Evolutionary conservation across 2,329 filamentous ascomycete species (phyloP), one percentile per base, ranked within the genome.

Genomic region (Fusarium musae): DNA sequence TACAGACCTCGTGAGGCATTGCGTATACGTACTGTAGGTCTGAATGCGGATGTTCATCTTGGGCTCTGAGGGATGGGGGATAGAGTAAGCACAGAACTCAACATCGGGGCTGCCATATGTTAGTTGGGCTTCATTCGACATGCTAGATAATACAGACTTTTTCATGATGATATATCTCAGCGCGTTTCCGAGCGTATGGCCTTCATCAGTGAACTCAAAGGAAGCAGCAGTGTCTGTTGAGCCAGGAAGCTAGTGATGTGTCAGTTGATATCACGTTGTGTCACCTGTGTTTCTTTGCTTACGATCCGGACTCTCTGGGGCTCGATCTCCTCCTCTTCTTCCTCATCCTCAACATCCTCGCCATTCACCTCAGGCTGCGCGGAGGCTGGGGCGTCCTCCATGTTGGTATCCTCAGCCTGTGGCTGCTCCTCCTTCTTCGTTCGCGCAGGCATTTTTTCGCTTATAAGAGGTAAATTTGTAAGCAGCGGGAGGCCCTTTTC

Each of bases 1-100:
- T 17, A 23, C 23, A 32, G 13, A 34, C 6, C 7, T 23, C 26
- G 37, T 17, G 21, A n/a, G 39, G 12, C 13, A 19, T 39, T 17
- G 32, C 46, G n/a, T 40, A 39, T 16, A 83, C 91, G 80, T 85
- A 97, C 96, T 93, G 79, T 96, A 98, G 75, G 96, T 99, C 84
- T 99, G 96, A 72, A 99, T 98, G 78, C 96, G 91, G 70, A 99
- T 86, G 80, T 98, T 97, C 96, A 99, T 97, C 84, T 97, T 96
- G 44, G 92, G 86, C 83, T 99, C 96, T 43, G 95, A 97, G 57
- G 96, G 96, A 84, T 99, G 96, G 36, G 96, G 96, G 70, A 99
- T 98, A 12, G 96, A 94, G 83, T 99, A 99, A 69, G 96, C 96
- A 83, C 96, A 98, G 84, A 99, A 98, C 82, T 99, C 96, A 68